Base-by-base conservation (phyloP, 495 filamentous ascomycete species). In the Hypoxylon rickii region DNA sequence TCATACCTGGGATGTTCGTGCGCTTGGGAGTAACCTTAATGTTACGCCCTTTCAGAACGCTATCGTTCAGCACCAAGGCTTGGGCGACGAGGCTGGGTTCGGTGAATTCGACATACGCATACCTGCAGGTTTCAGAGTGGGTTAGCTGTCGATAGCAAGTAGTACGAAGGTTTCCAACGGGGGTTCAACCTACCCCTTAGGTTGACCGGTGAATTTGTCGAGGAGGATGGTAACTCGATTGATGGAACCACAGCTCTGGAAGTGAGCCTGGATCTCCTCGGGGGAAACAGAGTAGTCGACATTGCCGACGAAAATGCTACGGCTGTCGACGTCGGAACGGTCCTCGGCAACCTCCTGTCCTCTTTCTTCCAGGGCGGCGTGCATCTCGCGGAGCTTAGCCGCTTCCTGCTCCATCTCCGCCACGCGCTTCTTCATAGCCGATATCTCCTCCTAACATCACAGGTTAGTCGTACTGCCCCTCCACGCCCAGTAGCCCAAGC, bases 401-500 rank as follows among this genome's bases (percentile, higher is more conserved):
- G 95, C 95, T 74, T 99, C 88, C 61, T 91, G 92, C 73, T 99
- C 95, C 95, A 99, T 99, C 76, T 99, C 95, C 55, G 92, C 90
- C 22, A 99, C 93, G 65, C 94, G 87, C 65, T 85, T 85, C 80
- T 99, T 99, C 95, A 99, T 97, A 44, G 90, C 92, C 19, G 87
- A 86, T 68, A 99, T 97, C 70, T 99, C 95, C 75, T 97, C 77
- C 77, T 78, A 33, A 58, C 31, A 68, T 50, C 29, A 44, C 53
- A 41, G 22, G 33, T 68, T 62, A 69, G 66, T 12, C 32, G 22
- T 18, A 49, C 31, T 26, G 16, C 18, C n/a, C n/a, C n/a, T n/a
- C n/a, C n/a, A n/a, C n/a, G n/a, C n/a, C n/a, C n/a, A n/a, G n/a
- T n/a, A n/a, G n/a, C n/a, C n/a, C n/a, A n/a, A n/a, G n/a, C n/a